phyloP scores from a whole-genome alignment of 2,329 filamentous ascomycete species.

The Metarhizium sp. region DNA sequence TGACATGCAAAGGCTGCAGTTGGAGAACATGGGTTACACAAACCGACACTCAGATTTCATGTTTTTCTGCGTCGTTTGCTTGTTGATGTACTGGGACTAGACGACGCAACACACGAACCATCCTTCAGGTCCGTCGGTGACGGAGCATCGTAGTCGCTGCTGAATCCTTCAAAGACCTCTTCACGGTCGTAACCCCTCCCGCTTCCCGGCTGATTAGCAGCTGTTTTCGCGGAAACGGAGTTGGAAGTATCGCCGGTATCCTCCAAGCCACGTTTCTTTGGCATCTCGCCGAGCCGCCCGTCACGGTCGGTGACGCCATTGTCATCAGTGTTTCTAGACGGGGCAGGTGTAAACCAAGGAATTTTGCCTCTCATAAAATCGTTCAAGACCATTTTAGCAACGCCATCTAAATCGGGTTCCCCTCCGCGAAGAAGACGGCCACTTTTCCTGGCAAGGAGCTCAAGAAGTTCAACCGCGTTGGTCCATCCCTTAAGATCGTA shows the following conservation, averaged over 20 bases:
- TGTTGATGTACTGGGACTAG: not conserved
- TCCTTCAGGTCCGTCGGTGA: not conserved
- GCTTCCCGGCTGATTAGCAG: conserved; percentile 17
- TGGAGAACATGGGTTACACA: not conserved
- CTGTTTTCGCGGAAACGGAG: conserved; percentile 26
- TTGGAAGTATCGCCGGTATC: conserved; percentile 31
- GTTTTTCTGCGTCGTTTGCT: not conserved
- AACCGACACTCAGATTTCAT: not conserved
- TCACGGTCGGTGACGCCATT: conserved; percentile 58
- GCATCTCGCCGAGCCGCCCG: conserved; percentile 79
- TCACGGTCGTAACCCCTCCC: conserved; percentile 27
- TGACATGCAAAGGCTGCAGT: not conserved
- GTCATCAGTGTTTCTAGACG: conserved; percentile 42
- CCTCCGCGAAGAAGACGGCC: conserved; percentile 82
- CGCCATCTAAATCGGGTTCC: conserved; percentile 90
- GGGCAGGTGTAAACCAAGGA: conserved; percentile 88
- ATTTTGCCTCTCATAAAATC: conserved; percentile 94
- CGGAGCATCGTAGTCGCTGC: conserved; percentile 21
- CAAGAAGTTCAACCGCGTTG: conserved; percentile 73
- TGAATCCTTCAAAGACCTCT: conserved; percentile 29
- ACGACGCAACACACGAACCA: not conserved
- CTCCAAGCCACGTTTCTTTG: conserved; percentile 63
- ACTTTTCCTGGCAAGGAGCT: conserved; percentile 76
- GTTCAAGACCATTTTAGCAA: conserved; percentile 93
- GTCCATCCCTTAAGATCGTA: conserved; percentile 79